phyloP scores from a whole-genome alignment of 2,329 filamentous ascomycete genomes.

The Pseudogymnoascus verrucosus region DNA sequence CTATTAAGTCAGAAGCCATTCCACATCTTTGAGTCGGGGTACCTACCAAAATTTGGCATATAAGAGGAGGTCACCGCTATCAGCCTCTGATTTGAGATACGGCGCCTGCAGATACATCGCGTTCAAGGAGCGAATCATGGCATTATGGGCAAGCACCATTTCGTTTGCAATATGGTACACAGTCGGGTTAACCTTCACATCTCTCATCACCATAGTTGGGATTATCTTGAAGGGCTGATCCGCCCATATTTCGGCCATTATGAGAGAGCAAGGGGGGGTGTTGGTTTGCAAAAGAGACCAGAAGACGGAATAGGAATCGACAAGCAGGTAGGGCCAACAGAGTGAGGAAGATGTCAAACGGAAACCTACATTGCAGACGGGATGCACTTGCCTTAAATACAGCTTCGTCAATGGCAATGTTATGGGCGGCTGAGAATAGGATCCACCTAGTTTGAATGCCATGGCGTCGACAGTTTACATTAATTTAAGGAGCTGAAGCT shows the following conservation, averaged over 20 bases:
- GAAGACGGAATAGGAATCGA: background rate
- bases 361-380: background rate
- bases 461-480: background rate
- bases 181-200: background rate
- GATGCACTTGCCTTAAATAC: background rate
- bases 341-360: background rate
- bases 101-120: conserved; percentile 31
- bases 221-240: conserved; percentile 19
- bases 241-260: conserved; percentile 18
- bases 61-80: conserved; percentile 27
- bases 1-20: background rate
- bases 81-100: conserved; percentile 31
- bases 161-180: conserved; percentile 25
- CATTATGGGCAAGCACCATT: conserved; percentile 30
- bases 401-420: background rate
- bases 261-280: background rate
- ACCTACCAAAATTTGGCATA: background rate
- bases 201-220: conserved; percentile 11
- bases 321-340: background rate
- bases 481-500: background rate
- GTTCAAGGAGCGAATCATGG: conserved; percentile 31
- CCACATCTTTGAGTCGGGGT: background rate
- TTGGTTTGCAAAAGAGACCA: background rate
- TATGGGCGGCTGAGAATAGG: background rate
- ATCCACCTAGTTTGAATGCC: background rate